Evolutionary conservation across 306 rosid genomes (phyloP).

Genomic region (Rubus idaeus): DNA sequence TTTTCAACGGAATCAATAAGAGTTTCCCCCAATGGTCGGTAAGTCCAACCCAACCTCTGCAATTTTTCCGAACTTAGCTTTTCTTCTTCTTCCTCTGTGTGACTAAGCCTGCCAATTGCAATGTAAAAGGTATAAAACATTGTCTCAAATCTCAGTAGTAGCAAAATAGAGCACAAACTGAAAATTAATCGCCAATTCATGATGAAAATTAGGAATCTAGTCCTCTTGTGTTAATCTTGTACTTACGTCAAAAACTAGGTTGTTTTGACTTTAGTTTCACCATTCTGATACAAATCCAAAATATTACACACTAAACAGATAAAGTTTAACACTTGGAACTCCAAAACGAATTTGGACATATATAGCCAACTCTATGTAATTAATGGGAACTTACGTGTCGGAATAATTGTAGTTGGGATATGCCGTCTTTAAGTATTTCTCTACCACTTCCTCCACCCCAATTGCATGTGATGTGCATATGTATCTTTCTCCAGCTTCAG

Average conservation of each 20-base stretch:
- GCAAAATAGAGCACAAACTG: not conserved
- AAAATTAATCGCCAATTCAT: too few species aligned
- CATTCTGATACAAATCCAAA: too few species aligned
- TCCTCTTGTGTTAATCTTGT: too few species aligned
- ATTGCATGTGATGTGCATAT: slow-evolving; percentile 34
- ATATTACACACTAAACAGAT: too few species aligned
- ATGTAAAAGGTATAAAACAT: not conserved
- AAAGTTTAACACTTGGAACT: too few species aligned
- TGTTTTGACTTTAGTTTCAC: too few species aligned
- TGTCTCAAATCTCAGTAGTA: not conserved
- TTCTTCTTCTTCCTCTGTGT: not conserved
- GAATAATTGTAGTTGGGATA: slow-evolving; percentile 43
- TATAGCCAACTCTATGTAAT: too few species aligned
- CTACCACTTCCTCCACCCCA: slow-evolving; percentile 30
- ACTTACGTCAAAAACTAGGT: too few species aligned
- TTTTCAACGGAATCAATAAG: slow-evolving; percentile 49
- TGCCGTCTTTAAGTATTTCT: slow-evolving; percentile 35
- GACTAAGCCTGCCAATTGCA: slow-evolving; percentile 4
- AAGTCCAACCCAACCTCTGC: slow-evolving; percentile 51
- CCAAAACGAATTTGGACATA: too few species aligned
- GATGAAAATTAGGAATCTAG: too few species aligned
- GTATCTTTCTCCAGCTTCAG: slow-evolving; percentile 50
- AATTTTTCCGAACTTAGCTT: slow-evolving; percentile 41
- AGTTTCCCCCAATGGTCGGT: slow-evolving; percentile 50
- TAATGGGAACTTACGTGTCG: too few species aligned